Base-by-base conservation (phyloP, 2,329 filamentous ascomycete species). In the Cladobotryum mycophilum region DNA sequence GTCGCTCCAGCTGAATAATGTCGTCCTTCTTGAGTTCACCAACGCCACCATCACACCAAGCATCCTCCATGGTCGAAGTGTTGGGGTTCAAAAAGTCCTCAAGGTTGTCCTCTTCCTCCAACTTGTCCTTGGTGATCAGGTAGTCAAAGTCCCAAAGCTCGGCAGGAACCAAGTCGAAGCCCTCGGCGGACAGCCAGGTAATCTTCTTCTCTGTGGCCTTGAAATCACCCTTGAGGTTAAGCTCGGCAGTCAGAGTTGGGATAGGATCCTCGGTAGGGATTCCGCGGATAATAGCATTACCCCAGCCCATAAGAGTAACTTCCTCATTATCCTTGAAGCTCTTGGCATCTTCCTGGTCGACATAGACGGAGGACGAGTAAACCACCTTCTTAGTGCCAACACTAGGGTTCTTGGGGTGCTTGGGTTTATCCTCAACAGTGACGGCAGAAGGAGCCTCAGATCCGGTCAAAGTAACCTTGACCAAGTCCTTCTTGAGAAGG, bases 121-220 rank as follows among this genome's bases (percentile, higher is more conserved):
- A 78, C 65, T 93, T 91, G 67, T 97, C 92, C 78, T 96, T 97
- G 53, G 86, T 95, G 64, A 97, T 86, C 45, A 97, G 79, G 72
- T 95, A 92, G 71, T 96, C 92, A 67, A 96, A 97, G 60, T 96
- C 90, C 71, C 91, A 92, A 11, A 96, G 79, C 69, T 96, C 88
- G 18, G 93, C 84, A 7, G 85, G 83, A 13, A 95, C 77, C 1
- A 96, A 79, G 52, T 86, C 80, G 71, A 92, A 87, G 41, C 80
- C 81, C 58, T 88, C 81, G 1, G 79, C 80, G 1, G 89, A 85
- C 44, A 97, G 75, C 92, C 92, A 97, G 1, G 91, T 96, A 36
- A 97, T 82, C 78, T 97, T 97, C 82, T 96, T 96, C 64, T 89
- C 84, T 0, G 92, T 97, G 64, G 88, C 86, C 77, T 95, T 96